Percentiles rank a stretch among this genome's conserved stretches.
phyloP scores from a whole-genome alignment of 805 yeast species.

The Spathaspora hagerdaliae region DNA sequence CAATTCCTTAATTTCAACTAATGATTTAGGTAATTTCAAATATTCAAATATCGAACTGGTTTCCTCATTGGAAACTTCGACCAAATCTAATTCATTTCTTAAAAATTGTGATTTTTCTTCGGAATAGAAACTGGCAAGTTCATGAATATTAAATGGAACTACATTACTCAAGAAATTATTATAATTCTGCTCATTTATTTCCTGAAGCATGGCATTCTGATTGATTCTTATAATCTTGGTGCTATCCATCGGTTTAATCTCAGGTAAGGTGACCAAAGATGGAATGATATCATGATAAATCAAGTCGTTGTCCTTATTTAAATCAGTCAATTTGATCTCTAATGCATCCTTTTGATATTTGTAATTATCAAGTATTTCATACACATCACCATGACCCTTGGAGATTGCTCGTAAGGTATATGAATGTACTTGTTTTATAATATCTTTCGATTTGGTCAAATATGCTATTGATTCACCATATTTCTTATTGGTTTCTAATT shows the following conservation, averaged over 20 bases:
- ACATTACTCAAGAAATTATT: constrained; percentile 69
- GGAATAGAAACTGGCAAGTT: constrained; percentile 79
- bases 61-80: constrained; percentile 77
- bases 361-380: constrained; percentile 37
- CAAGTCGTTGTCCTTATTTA: constrained; percentile 83
- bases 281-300: constrained; percentile 83
- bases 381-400: constrained; percentile 19
- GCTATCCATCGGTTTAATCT: constrained; percentile 65
- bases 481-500: constrained; percentile 51
- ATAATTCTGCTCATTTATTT: constrained; percentile 34
- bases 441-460: constrained; percentile 46
- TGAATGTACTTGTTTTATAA: constrained; percentile 30
- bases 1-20: constrained; percentile 50
- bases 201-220: constrained; percentile 39
- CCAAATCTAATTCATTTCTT: constrained; percentile 68
- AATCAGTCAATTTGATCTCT: constrained; percentile 31
- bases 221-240: constrained; percentile 56
- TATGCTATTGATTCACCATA: constrained; percentile 77
- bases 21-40: constrained; percentile 66
- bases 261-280: constrained; percentile 52
- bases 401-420: constrained; percentile 21
- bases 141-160: constrained; percentile 83
- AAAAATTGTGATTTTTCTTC: constrained; percentile 81
- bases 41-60: constrained; percentile 75
- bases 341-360: constrained; percentile 40